These are phyloP conservation scores for Kwoniella shandongensis DNA, from an alignment of 768 basidiomycete species.

Conservation along the genomic window DNA sequence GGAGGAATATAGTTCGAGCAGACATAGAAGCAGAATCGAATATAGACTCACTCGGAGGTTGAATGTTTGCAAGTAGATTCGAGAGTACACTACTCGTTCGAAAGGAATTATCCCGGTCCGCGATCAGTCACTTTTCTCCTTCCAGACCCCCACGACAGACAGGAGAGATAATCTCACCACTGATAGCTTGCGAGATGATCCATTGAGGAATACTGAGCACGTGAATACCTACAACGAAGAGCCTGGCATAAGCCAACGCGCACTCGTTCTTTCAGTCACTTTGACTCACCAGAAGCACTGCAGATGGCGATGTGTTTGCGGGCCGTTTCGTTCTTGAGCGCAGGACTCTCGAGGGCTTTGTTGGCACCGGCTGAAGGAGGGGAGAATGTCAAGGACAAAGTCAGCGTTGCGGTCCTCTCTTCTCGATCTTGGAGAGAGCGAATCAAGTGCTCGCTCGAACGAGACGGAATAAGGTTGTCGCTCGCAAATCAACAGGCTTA, in stretches of 20 bases:
- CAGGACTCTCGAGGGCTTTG: conserved; percentile 19
- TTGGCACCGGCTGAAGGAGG: conserved; percentile 40
- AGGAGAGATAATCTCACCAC: conserved; percentile 18
- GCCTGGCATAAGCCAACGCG: background rate
- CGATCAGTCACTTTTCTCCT: no score
- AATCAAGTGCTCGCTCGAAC: no score
- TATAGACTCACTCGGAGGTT: conserved; percentile 6
- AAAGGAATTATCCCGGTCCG: no score
- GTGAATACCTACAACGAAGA: conserved; percentile 43
- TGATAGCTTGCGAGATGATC: conserved; percentile 40
- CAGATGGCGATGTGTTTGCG: conserved; percentile 34
- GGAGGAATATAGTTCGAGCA: no score
- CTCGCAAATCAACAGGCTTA: no score
- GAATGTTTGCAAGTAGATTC: conserved; percentile 15
- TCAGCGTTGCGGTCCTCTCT: conserved; percentile 16
- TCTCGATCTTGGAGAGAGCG: no score
- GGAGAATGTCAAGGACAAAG: conserved; percentile 19
- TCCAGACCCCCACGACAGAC: no score
- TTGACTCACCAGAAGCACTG: conserved; percentile 30
- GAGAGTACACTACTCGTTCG: conserved; percentile 13
- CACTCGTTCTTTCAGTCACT: background rate
- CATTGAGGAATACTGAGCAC: conserved; percentile 46
- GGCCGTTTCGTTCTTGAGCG: conserved; percentile 25
- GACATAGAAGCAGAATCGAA: no score
- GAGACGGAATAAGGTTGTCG: no score